A percentile compares a stretch with the other conserved stretches of the same genome.
These are phyloP conservation scores for Scedosporium dehoogii DNA, from an alignment of 2,329 filamentous ascomycete species.

Conservation along the genomic window DNA sequence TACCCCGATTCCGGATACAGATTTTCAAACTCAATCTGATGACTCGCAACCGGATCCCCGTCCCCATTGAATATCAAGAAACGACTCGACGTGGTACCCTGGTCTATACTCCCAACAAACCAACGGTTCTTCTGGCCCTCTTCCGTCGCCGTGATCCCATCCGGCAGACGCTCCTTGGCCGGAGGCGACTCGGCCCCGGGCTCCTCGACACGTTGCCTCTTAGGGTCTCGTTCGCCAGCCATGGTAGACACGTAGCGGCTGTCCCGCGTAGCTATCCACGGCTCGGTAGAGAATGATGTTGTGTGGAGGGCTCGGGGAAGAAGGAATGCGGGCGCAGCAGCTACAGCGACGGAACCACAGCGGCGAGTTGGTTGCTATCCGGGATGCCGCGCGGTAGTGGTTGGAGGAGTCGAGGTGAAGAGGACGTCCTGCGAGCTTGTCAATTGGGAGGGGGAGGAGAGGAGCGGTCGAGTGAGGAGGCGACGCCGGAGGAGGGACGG, in stretches of 20 bases:
- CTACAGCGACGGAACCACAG: background rate
- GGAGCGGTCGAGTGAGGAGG: background rate
- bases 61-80: constrained; percentile 83
- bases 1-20: constrained; percentile 79
- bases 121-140: constrained; percentile 31
- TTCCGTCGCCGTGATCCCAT: constrained; percentile 20
- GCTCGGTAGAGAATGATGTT: background rate
- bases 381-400: background rate
- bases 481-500: background rate
- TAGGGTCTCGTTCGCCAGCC: background rate
- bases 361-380: constrained; percentile 3
- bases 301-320: background rate
- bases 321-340: background rate
- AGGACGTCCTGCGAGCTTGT: background rate
- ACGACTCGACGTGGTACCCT: constrained; percentile 80
- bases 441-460: background rate
- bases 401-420: background rate
- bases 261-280: background rate
- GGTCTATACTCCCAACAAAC: constrained; percentile 83
- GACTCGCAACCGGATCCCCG: constrained; percentile 68
- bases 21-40: constrained; percentile 82
- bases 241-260: background rate
- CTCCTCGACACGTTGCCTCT: constrained; percentile 1
- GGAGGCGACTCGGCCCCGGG: background rate
- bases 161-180: constrained; percentile 14